Percentiles rank a stretch among this genome's conserved stretches.
Evolutionary conservation across 179 eudicot species (phyloP).

Genomic region (Silene noctiflora): DNA sequence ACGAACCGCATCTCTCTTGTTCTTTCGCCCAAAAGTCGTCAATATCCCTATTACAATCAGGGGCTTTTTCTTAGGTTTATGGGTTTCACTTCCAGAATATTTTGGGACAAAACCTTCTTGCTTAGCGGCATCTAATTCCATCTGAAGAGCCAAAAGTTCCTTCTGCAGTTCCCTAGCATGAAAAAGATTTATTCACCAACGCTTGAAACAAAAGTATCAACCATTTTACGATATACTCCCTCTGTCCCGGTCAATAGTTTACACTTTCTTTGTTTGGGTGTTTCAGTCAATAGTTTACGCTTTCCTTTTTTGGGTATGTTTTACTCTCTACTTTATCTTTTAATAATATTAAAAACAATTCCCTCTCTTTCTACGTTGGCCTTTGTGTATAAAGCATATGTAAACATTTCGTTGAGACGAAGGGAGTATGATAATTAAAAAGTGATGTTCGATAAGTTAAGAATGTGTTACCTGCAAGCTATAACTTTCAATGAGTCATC

Average conservation of each 20-base stretch:
- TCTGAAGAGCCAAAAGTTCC: slow-evolving; percentile 67
- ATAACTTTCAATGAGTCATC: slow-evolving; percentile 79
- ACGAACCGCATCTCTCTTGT: slow-evolving; percentile 80
- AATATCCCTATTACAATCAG: slow-evolving; percentile 69
- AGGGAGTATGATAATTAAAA: slow-evolving; percentile 1
- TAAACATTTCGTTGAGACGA: no score
- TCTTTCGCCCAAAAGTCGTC: slow-evolving; percentile 71
- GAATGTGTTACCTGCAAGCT: slow-evolving; percentile 53
- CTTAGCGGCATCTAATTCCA: slow-evolving; percentile 69
- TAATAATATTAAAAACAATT: no score
- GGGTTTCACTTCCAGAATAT: slow-evolving; percentile 38
- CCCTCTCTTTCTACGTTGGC: no score
- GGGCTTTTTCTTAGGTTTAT: slow-evolving; percentile 51
- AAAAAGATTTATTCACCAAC: slow-evolving; percentile 11
- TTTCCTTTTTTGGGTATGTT: no score
- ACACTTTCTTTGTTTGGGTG: no score
- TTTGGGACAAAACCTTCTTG: slow-evolving; percentile 63
- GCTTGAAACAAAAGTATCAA: not conserved
- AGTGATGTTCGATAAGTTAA: slow-evolving; percentile 1
- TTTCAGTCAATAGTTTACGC: no score
- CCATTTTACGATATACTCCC: not conserved
- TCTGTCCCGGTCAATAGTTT: no score
- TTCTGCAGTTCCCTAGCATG: slow-evolving; percentile 66
- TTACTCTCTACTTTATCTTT: no score
- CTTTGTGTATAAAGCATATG: no score